Evolutionary conservation across 495 filamentous ascomycete genomes (phyloP), one percentile per base, ranked within the genome.

Genomic region (Bacidia rubella): DNA sequence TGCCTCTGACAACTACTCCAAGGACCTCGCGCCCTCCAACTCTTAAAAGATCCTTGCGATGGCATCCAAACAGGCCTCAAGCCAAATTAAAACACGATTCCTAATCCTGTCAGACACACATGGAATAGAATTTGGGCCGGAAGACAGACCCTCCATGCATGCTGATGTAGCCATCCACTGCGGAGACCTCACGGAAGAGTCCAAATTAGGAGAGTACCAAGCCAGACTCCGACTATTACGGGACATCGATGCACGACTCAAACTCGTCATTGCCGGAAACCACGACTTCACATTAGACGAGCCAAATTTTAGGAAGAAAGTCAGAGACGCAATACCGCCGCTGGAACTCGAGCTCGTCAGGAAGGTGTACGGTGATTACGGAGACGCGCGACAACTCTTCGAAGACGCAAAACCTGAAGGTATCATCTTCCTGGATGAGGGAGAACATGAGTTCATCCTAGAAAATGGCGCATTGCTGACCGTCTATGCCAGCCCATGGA

Each of bases 261-360:
- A 86, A 49, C 64, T 88, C 11, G 75, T 82, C n/a, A 86, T 88
- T 40, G 77, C 83, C 15, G 82, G 83, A 0, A 86, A 87, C 60
- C 83, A 86, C 55, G 82, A 87, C 55, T 76, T 80, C 47, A 75
- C 76, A 0, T 69, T 87, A 39, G 82, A 87, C 50, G 58, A 55
- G 1, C 57, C 66, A 1, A 27, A 39, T 11, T 72, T 68, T 27
- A 48, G 63, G 20, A 54, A 49, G 26, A 65, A 73, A 29, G 61
- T 68, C 2, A 54, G 53, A n/a, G 62, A 68, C 7, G 60, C 53
- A 19, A 38, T 32, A 11, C 54, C 55, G 25, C 42, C 57, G 5
- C 41, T 68, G 11, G 65, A 70, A 11, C 60, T 49, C 9, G 17
- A 55, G 0, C 43, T 63, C 2, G 56, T 72, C 15, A 24, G 56